Base-by-base conservation (phyloP, 768 basidiomycete species). In the Mycena latifolia region DNA sequence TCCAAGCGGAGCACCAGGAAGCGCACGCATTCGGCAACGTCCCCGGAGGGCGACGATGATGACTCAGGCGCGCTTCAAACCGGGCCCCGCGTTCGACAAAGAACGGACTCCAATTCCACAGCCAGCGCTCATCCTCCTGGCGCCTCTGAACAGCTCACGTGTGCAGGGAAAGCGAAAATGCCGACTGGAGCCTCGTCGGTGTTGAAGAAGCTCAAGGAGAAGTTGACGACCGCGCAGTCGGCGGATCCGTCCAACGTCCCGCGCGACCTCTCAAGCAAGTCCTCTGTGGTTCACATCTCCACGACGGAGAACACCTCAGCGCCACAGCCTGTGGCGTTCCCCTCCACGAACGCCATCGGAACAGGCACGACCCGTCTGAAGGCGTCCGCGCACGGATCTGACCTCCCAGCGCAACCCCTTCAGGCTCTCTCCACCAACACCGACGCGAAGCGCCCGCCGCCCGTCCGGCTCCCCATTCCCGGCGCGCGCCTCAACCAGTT, bases 11-110 rank as follows among this genome's bases (percentile, higher is more conserved):
- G 55, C 20, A 33, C 37, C 47, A 47, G 62, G 56, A 69, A 69
- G 64, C 68, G 68, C 52, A 63, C 61, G 3, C 68, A 55, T 46
- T 66, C 68, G 37, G 58, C 59, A 12, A 62, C 65, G 59, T 61
- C 60, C 27, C 53, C 58, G 50, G 58, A 55, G 25, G 33, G 53
- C 63, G 55, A 63, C 25, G 51, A 47, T 9, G 63, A 48, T 48
- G 62, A 55, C 58, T 56, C 57, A 24, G 31, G 50, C 25, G 55
- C 55, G 5, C 60, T 46, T 8, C 54, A 45, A 25, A 60, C 55
- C 35, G 54, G 58, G 18, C 62, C 67, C 50, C 67, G 67, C 37
- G 55, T 61, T 62, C 63, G 68, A 27, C 68, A 69, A 46, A 61
- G 68, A 57, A 58, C 28, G 31, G 64, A 66, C 43, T 67, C 57